phyloP scores from a whole-genome alignment of 768 basidiomycete genomes.

The Baorangia bicolor region DNA sequence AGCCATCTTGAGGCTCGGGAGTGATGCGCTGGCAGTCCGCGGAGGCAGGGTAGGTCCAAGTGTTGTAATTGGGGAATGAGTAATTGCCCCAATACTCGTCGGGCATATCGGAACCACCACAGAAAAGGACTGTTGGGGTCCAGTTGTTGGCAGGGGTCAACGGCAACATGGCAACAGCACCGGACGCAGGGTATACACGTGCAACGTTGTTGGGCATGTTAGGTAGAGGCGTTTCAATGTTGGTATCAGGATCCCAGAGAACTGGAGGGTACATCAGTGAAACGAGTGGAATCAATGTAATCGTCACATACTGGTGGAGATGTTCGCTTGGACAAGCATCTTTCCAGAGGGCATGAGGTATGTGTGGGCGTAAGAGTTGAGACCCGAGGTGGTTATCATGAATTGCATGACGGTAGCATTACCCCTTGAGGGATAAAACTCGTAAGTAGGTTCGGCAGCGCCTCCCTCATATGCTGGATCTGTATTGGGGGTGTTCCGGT shows the following conservation, averaged over 20 bases:
- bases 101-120: conserved; percentile 83
- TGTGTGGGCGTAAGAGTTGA: conserved; percentile 75
- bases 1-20: conserved; percentile 77
- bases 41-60: conserved; percentile 71
- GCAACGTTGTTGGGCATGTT: conserved; percentile 70
- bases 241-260: conserved; percentile 53
- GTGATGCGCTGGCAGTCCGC: conserved; percentile 79
- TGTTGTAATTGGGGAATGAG: conserved; percentile 66
- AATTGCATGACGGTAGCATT: conserved; percentile 59
- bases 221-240: conserved; percentile 61
- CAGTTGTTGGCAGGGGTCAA: conserved; percentile 89
- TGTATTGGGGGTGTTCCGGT: conserved; percentile 66
- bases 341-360: conserved; percentile 76
- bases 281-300: background rate
- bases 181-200: conserved; percentile 91
- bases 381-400: conserved; percentile 67
- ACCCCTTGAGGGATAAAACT: conserved; percentile 73
- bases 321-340: conserved; percentile 80
- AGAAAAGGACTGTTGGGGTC: conserved; percentile 82
- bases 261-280: conserved; percentile 27
- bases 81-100: conserved; percentile 79
- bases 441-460: conserved; percentile 78
- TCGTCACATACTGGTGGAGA: conserved; percentile 32
- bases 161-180: conserved; percentile 87
- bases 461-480: conserved; percentile 65